Conservation (phyloP, 176 grass and related monocot genomes). For the Canna indica region DNA sequence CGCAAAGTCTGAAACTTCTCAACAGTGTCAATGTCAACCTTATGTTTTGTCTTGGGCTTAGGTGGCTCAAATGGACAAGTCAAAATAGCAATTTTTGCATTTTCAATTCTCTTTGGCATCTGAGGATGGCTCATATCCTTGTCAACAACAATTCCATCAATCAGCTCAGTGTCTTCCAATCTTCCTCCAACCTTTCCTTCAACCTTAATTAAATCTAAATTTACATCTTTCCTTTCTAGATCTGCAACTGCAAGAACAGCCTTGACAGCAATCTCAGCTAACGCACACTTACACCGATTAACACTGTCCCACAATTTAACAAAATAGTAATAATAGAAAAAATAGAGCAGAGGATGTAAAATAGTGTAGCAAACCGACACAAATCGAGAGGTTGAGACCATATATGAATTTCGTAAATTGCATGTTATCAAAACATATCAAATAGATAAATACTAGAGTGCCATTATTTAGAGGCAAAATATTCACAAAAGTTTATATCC, state of each 20-base stretch:
- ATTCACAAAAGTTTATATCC: no score
- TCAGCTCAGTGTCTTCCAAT: slow-evolving; percentile 84
- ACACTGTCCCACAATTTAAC: slow-evolving; percentile 47
- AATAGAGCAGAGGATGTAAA: no score
- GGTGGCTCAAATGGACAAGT: slow-evolving; percentile 98
- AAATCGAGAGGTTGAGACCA: no score
- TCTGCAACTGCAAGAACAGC: slow-evolving; percentile 92
- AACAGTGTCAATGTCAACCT: slow-evolving; percentile 96
- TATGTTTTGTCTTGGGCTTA: slow-evolving; percentile 99
- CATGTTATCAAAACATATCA: no score
- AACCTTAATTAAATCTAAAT: slow-evolving; percentile 92
- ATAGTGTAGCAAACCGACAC: no score
- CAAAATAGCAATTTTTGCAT: slow-evolving; percentile 87
- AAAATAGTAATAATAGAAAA: no score
- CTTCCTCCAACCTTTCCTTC: slow-evolving; percentile 96
- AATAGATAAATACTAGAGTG: no score
- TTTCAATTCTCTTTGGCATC: slow-evolving; percentile 95
- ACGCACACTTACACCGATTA: slow-evolving; percentile 55
- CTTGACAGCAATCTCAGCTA: slow-evolving; percentile 87
- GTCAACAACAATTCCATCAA: slow-evolving; percentile 85
- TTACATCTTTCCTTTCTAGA: slow-evolving; percentile 96
- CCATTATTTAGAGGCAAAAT: no score
- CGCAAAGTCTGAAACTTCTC: slow-evolving; percentile 84
- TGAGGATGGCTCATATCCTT: slow-evolving; percentile 99
- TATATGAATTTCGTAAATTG: no score